A percentile compares a stretch with the other conserved stretches of the same genome.
These are phyloP conservation scores for Penicillium malachiteum DNA, from an alignment of 495 filamentous ascomycete genomes.

Conservation along the genomic window DNA sequence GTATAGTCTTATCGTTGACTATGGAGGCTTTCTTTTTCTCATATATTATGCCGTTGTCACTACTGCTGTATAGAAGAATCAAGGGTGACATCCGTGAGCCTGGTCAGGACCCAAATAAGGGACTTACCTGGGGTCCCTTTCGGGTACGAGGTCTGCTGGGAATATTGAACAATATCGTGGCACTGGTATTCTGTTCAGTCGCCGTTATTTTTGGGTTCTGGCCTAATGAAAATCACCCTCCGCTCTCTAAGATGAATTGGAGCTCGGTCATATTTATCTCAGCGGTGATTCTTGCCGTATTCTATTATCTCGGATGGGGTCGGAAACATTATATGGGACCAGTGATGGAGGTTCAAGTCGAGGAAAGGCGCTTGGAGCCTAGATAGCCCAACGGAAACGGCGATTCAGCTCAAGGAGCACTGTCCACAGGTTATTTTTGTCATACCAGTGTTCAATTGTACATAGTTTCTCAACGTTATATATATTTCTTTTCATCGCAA, in stretches of 20 bases:
- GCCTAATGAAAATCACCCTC: neutral
- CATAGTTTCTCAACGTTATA: too few relatives aligned
- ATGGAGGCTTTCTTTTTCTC: neutral
- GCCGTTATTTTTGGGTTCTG: neutral
- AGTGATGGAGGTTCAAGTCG: neutral
- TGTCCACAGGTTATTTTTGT: too few relatives aligned
- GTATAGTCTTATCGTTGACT: neutral
- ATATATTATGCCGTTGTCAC: neutral
- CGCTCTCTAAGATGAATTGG: neutral
- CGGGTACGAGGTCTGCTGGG: neutral
- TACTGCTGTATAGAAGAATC: neutral
- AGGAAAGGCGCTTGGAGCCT: neutral
- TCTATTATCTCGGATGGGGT: neutral
- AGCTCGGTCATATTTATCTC: neutral
- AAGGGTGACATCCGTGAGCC: neutral
- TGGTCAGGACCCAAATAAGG: neutral
- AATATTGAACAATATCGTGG: neutral
- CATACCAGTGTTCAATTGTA: too few relatives aligned
- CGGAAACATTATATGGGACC: neutral
- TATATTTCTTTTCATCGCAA: too few relatives aligned
- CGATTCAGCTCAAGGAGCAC: too few relatives aligned
- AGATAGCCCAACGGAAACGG: neutral
- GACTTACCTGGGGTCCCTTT: neutral
- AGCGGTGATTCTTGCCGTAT: neutral
- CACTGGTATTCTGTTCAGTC: neutral